phyloP scores from a whole-genome alignment of 2,329 filamentous ascomycete species.

The Fusarium sp. region DNA sequence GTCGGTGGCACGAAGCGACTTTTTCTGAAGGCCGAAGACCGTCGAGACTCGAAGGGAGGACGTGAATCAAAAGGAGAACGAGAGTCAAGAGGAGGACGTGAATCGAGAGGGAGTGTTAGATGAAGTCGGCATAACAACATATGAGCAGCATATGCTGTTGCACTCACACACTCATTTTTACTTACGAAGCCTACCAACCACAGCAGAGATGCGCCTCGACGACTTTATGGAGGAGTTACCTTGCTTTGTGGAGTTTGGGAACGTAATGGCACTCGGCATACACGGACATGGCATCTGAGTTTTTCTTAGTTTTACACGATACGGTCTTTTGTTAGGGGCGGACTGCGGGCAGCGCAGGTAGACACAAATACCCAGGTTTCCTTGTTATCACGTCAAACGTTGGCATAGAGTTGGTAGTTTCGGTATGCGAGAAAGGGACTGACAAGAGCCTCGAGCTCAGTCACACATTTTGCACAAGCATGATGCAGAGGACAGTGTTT shows the following conservation, averaged over 20 bases:
- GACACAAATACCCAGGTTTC: constrained; percentile 49
- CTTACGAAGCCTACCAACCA: constrained; percentile 28
- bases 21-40: constrained; percentile 60
- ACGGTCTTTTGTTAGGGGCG: constrained; percentile 38
- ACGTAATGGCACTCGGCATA: constrained; percentile 34
- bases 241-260: constrained; percentile 45
- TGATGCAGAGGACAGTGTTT: neutral
- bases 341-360: constrained; percentile 41
- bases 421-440: constrained; percentile 14
- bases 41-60: constrained; percentile 23
- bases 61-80: constrained; percentile 24
- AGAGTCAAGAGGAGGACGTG: constrained; percentile 27
- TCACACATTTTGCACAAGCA: constrained; percentile 1
- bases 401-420: constrained; percentile 2
- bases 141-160: constrained; percentile 20
- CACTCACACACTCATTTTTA: constrained; percentile 16
- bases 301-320: constrained; percentile 34
- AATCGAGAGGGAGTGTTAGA: constrained; percentile 37
- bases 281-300: constrained; percentile 39
- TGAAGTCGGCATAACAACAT: constrained; percentile 18
- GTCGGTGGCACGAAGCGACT: constrained; percentile 78
- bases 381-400: constrained; percentile 32
- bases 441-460: neutral
- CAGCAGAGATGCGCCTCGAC: constrained; percentile 32
- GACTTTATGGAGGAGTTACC: constrained; percentile 34